Evolutionary conservation across 352 stramenopile species (phyloP), one percentile per base, ranked within the genome.

Genomic region (Phytopythium delawarense): DNA sequence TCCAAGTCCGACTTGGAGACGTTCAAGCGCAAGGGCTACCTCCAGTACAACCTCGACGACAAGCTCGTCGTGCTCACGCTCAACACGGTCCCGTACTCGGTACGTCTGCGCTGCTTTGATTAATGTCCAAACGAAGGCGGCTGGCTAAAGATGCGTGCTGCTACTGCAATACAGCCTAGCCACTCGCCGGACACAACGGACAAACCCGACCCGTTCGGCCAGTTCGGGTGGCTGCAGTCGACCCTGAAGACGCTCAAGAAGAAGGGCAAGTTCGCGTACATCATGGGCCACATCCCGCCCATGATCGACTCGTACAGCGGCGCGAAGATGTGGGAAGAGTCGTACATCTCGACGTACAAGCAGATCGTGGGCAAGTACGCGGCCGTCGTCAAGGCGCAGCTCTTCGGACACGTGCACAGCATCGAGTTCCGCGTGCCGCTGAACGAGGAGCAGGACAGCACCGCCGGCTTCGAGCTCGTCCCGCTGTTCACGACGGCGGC

Each of bases 391-490:
- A 88, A 97, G 63, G 75, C 78, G 11, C 84, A 94, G 67, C 71
- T 98, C 57, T 98, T 96, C 83, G 92, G 85, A 1, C 92, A 98
- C 75, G 75, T 97, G 1, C 91, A 98, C 72, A 89, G 78, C 21
- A 76, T 97, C 64, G 92, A 98, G 70, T 93, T 97, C 68, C 88
- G 92, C 21, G 66, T 90, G 7, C 72, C 78, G 18, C 45, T 76
- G 1, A 28, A 49, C 4, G 59, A 59, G 12, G 69, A 75, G 32
- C 62, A 75, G 56, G 46, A 53, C 11, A 48, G 35, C 2, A 54
- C 63, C 51, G 21, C 66, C 1, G 64, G 65, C 7, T 55, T 63
- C 7, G 67, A 75, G 18, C 64, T 83, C 34, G 75, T 88, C 6
- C 90, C 89, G 30, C 57, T 97, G n/a, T 89, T 96, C 56, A 74